Base-by-base conservation (phyloP, 2,329 filamentous ascomycete genomes). In the Alternaria brassicae region DNA sequence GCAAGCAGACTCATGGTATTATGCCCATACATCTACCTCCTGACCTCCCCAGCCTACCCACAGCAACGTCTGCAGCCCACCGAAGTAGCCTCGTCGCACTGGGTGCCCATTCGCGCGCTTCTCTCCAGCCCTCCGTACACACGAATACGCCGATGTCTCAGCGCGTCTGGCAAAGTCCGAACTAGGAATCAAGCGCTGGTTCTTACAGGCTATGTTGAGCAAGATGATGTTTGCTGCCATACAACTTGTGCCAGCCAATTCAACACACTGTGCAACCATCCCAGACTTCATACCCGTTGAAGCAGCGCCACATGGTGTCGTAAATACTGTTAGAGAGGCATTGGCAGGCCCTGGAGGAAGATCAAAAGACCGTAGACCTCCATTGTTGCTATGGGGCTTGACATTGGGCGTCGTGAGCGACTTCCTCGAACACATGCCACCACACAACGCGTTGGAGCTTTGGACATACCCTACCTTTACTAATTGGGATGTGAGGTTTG, bases 391-490 rank as follows among this genome's bases (percentile, higher is more conserved):
- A 1, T 91, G 89, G 89, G 89, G 89, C 0, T 73, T 91, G 32
- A 90, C 89, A 0, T 79, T 91, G 1, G 88, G 88, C 5, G 85
- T 91, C 30, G 76, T 90, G 37, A 86, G 86, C 15, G 89, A 91
- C 73, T 87, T 91, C 63, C 80, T 91, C 23, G 87, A 90, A 63
- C 83, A 89, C 69, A 77, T 90, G 4, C 88, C 88, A n/a, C 87
- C 88, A 2, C 80, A 85, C 62, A 86, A 85, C 53, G 84, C 87
- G 2, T 81, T 90, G 4, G 78, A 84, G 32, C 73, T 89, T 25
- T 91, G 88, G 88, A 84, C 83, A 28, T 90, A 89, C 68, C 89
- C 89, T 0, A 90, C 86, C 1, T 90, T 91, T 70, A 89, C 88
- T 0, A 81, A 85, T 2, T 81, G 81, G 56, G 89, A 91, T 67